Evolutionary conservation across 2,329 filamentous ascomycete species (phyloP).

Genomic region (Pseudogymnoascus sp.): DNA sequence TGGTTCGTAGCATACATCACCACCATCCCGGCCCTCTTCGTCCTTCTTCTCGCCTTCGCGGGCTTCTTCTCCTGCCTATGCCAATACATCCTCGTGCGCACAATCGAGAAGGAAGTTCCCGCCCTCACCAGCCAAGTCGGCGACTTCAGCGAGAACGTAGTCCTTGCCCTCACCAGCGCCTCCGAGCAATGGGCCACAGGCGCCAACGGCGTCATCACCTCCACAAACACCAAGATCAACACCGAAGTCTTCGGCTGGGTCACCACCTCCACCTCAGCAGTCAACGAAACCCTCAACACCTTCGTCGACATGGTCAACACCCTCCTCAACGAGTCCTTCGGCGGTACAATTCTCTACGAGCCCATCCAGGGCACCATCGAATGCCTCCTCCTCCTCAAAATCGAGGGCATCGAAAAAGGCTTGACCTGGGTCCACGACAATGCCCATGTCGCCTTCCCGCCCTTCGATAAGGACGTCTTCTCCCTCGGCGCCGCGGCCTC

Average conservation of each 20-base stretch:
- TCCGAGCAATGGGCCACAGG: slow-evolving; percentile 55
- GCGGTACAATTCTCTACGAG: slow-evolving; percentile 68
- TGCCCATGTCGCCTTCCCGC: slow-evolving; percentile 72
- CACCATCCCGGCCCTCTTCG: slow-evolving; percentile 57
- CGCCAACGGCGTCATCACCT: slow-evolving; percentile 52
- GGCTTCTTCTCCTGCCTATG: slow-evolving; percentile 59
- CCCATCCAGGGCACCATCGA: slow-evolving; percentile 73
- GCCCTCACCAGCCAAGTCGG: slow-evolving; percentile 55
- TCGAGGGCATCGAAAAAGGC: slow-evolving; percentile 74
- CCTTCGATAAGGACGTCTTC: slow-evolving; percentile 72
- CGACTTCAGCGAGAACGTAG: slow-evolving; percentile 56
- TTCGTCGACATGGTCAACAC: slow-evolving; percentile 72
- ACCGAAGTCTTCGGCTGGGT: slow-evolving; percentile 80
- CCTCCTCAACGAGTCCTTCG: slow-evolving; percentile 69
- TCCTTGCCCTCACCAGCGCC: slow-evolving; percentile 52
- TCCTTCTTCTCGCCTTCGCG: slow-evolving; percentile 57
- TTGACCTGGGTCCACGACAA: slow-evolving; percentile 91
- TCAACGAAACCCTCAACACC: slow-evolving; percentile 76
- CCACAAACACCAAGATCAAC: slow-evolving; percentile 67
- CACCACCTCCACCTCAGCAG: slow-evolving; percentile 67
- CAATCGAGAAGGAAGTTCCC: slow-evolving; percentile 56
- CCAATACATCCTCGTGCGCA: slow-evolving; percentile 56
- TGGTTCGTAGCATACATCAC: slow-evolving; percentile 65
- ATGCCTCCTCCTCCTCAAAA: slow-evolving; percentile 82
- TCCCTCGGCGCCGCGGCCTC: slow-evolving; percentile 64